Base-by-base conservation (phyloP, 768 basidiomycete genomes). In the Pisolithus orientalis region DNA sequence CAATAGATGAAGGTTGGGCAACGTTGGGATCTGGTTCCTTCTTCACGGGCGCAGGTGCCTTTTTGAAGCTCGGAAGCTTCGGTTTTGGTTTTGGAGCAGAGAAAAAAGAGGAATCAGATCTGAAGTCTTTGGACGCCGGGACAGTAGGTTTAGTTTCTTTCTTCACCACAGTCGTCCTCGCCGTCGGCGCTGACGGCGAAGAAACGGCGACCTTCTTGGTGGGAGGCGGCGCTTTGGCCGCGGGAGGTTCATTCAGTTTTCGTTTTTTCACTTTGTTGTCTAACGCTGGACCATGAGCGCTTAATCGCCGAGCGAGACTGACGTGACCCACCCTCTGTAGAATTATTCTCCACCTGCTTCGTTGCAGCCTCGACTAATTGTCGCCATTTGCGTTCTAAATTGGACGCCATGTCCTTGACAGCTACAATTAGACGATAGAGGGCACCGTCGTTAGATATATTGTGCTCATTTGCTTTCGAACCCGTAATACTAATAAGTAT, bases 331-430 rank as follows among this genome's bases (percentile, higher is more conserved):
- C 90, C 89, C 77, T 90, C 87, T 50, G 63, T 62, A 51, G 65
- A 68, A 64, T 77, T 74, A 64, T 53, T 63, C 57, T 75, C 62
- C 60, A 39, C 59, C 59, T 63, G 66, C 75, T 72, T 80, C 52
- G 68, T 70, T 64, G 75, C 80, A 72, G 63, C 72, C 65, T 71
- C 74, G 45, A 86, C 73, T 67, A 88, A 71, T 56, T 73, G 72
- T 53, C 87, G 82, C 90, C 90, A 92, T 74, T 83, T 83, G 62
- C 81, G 81, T 71, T 90, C 88, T 74, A 92, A 76, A 74, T 89
- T 90, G 66, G 80, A 81, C 62, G 90, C 90, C 87, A 92, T 89
- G 74, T 92, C 90, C 84, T 90, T 88, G 85, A 90, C 80, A 73
- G 90, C 90, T 92, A 77, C 68, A 58, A 58, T 58, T 57, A 62